These are phyloP conservation scores for Suillus americanus DNA, from an alignment of 768 basidiomycete genomes.

Conservation along the genomic window DNA sequence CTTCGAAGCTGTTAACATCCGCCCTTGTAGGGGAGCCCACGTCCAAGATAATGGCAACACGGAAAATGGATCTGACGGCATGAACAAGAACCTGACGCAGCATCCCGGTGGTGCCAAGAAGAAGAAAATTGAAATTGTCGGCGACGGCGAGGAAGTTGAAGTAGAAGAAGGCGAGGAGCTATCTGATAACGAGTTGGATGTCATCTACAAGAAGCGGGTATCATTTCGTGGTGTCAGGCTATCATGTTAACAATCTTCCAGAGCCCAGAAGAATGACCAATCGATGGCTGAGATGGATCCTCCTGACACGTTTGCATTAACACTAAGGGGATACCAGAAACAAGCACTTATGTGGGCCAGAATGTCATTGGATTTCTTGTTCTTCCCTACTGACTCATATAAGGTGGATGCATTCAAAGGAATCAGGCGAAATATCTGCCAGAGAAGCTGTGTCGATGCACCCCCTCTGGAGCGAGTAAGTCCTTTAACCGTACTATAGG, in stretches of 20 bases:
- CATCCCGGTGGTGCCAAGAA: conserved; percentile 38
- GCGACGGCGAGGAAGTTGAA: conserved; percentile 80
- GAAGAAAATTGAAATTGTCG: conserved; percentile 65
- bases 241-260: conserved; percentile 30
- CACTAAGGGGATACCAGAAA: conserved; percentile 86
- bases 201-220: conserved; percentile 81
- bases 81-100: conserved; percentile 39
- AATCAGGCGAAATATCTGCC: conserved; percentile 70
- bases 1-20: conserved; percentile 72
- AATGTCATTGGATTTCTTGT: not conserved
- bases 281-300: conserved; percentile 82
- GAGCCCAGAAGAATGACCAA: conserved; percentile 82
- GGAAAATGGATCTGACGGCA: conserved; percentile 37
- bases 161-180: conserved; percentile 84
- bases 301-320: conserved; percentile 69
- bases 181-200: conserved; percentile 73
- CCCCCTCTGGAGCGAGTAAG: conserved; percentile 92
- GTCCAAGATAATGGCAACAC: conserved; percentile 28
- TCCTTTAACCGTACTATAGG: conserved; percentile 9
- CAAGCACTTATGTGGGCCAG: conserved; percentile 74
- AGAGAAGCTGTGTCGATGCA: conserved; percentile 77
- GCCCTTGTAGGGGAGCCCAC: conserved; percentile 53
- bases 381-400: not conserved
- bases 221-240: not conserved
- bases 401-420: conserved; percentile 92